Evolutionary conservation across 164 flowering plant genomes (phyloP), one percentile per base, ranked within the genome.

Genomic region (Stephania cephalantha): DNA sequence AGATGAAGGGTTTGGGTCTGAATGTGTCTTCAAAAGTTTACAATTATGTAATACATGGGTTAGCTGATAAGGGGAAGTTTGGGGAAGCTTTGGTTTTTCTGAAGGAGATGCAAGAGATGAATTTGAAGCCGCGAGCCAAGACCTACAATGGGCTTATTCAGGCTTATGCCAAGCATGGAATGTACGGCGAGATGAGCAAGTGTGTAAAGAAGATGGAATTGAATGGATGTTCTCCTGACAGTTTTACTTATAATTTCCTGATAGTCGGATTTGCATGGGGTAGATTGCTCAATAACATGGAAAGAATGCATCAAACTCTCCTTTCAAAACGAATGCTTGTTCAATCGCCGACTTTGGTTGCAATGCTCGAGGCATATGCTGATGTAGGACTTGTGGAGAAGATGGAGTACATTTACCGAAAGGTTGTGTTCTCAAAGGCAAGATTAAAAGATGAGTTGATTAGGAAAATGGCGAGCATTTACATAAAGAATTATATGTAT

Each of bases 341-440:
- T 78, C 83, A 83, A 46, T 48, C 86, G 20, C 81, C 83, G 1
- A 81, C 90, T 63, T 76, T 85, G 81, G 68, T 86, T n/a, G 81
- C 86, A 45, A 87, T 90, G 89, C 86, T 88, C 31, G 94, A 88
- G 70, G 88, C 84, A 45, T 88, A 90, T 82, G 82, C 85, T 4
- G 79, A 74, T 55, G 80, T 85, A 46, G 86, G 88, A 68, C 75
- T 84, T 22, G 11, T 87, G 63, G 85, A 81, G 42, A 85, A 86
- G 84, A 87, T 88, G 90, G 89, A 90, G 75, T 82, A 78, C 53
- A 20, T 80, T 78, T 85, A 82, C 69, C 78, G 68, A 45, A 82
- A 75, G 77, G 79, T 81, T 75, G 52, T 82, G 76, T 78, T 79
- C 44, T 81, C 81, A 31, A 81, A 78, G 70, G 61, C 31, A 15